These are phyloP conservation scores for Pseudozyma hubeiensis DNA, from an alignment of 1,284 basidiomycete species.

Conservation along the genomic window DNA sequence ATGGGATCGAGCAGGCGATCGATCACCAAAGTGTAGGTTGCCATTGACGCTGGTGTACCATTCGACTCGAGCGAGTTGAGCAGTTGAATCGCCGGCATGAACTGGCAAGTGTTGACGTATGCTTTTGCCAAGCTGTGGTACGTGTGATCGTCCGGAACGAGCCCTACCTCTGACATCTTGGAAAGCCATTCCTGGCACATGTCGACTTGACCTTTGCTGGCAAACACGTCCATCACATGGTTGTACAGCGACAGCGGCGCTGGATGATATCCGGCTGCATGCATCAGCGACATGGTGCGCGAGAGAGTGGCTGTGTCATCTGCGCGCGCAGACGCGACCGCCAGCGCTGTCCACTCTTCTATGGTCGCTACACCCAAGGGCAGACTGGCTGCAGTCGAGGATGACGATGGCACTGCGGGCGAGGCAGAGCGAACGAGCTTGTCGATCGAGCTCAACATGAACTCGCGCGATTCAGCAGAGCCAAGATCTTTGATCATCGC, in stretches of 20 bases:
- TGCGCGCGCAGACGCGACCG: slow-evolving; percentile 45
- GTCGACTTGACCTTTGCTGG: slow-evolving; percentile 71
- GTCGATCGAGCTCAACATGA: slow-evolving; percentile 44
- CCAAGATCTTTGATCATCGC: slow-evolving; percentile 30
- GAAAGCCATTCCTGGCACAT: slow-evolving; percentile 38
- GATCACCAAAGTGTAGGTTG: slow-evolving; percentile 62
- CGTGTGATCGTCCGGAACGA: slow-evolving; percentile 44
- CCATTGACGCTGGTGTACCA: slow-evolving; percentile 54
- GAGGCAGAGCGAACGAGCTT: slow-evolving; percentile 16
- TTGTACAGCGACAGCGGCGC: slow-evolving; percentile 57
- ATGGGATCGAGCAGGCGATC: slow-evolving; percentile 41
- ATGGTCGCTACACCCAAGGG: slow-evolving; percentile 43
- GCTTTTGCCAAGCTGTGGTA: slow-evolving; percentile 61
- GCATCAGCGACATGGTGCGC: slow-evolving; percentile 42
- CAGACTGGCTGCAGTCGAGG: neutral
- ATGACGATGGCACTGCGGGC: neutral
- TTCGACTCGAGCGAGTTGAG: slow-evolving; percentile 46
- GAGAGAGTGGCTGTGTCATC: slow-evolving; percentile 26
- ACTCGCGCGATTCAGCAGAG: slow-evolving; percentile 20
- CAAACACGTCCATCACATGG: slow-evolving; percentile 72
- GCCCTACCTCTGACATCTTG: slow-evolving; percentile 27
- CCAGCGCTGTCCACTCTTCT: slow-evolving; percentile 58
- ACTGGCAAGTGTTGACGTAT: slow-evolving; percentile 34
- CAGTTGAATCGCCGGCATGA: slow-evolving; percentile 45
- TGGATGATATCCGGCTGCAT: slow-evolving; percentile 26